Evolutionary conservation across 2,329 filamentous ascomycete genomes (phyloP).

Genomic region (Dothidotthia symphoricarpi): DNA sequence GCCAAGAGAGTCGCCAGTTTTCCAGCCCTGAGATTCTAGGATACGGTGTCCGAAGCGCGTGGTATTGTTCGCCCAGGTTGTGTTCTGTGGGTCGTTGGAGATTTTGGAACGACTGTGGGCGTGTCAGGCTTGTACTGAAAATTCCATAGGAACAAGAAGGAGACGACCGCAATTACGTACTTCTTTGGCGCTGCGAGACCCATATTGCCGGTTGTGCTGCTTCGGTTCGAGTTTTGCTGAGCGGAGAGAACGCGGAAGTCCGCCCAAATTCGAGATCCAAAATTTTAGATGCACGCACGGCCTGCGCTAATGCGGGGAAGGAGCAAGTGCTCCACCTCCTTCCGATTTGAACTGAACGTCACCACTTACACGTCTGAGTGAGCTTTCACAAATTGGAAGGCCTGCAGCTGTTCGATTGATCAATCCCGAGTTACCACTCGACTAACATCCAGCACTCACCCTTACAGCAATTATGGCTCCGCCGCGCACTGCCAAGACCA

Average conservation of each 20-base stretch:
- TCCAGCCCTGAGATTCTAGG: conserved; percentile 85
- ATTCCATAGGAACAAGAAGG: conserved; percentile 13
- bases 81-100: conserved; percentile 92
- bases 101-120: conserved; percentile 64
- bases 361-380: background rate
- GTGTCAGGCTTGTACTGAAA: conserved; percentile 10
- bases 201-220: conserved; percentile 48
- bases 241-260: conserved; percentile 15
- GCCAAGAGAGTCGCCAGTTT: conserved; percentile 78
- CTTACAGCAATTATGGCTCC: conserved; percentile 15
- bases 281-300: conserved; percentile 30
- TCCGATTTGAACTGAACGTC: background rate
- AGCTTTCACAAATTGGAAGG: background rate
- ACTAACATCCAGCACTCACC: conserved; percentile 19
- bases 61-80: conserved; percentile 81
- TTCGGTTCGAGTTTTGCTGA: conserved; percentile 6
- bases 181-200: conserved; percentile 68
- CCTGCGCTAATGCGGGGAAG: conserved; percentile 4
- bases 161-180: conserved; percentile 46
- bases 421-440: background rate
- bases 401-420: conserved; percentile 2
- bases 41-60: conserved; percentile 86
- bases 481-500: conserved; percentile 11
- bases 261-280: conserved; percentile 12
- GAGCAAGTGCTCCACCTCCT: background rate